Base-by-base conservation (phyloP, 257 asterid species). In the Schizonepeta tenuifolia region DNA sequence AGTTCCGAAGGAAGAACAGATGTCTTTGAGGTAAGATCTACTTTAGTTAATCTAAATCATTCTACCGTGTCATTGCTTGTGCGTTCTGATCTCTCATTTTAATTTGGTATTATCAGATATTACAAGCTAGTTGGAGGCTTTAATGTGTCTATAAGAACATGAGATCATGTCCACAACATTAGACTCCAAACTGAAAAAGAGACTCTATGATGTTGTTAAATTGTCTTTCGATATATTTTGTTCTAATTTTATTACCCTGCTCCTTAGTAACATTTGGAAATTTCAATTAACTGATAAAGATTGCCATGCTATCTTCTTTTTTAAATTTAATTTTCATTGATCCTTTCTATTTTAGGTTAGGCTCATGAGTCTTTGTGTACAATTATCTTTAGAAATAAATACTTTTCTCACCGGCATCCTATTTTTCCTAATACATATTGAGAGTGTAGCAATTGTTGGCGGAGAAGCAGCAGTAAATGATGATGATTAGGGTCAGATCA, bases 1-100 rank as follows among this genome's bases (percentile, higher is more conserved):
- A 41, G 77, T 47, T 71, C 77, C 26, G 77, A 56, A 46, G 81
- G 71, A 71, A 57, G 66, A 66, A 24, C 51, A 41, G 65, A 36
- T 15, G 4, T 36, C 60, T 57, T 71, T 57, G 70, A 71, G 81
- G 81, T 77, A 43, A 44, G 35, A 33, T 33, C 41, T 67, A 4
- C 6, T n/a, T 38, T 43, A 24, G 13, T 24, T 15, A 62, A 61
- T 62, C 71, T 18, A 50, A 38, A 49, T 50, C 38, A 33, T 70
- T 41, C 35, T n/a, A 35, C 11, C 2, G 7, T 26, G 1, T 9
- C 64, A 9, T 35, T 60, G 40, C 38, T 46, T 44, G 4, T 64
- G 38, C 18, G 10, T 7, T 26, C 38, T 8, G 9, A 13, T 61
- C 49, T 20, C 46, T 53, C 18, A 20, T 63, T 35, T 59, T 53